These are phyloP conservation scores for Ophiostoma sp. DNA, from an alignment of 2,329 filamentous ascomycete genomes.

Conservation along the genomic window DNA sequence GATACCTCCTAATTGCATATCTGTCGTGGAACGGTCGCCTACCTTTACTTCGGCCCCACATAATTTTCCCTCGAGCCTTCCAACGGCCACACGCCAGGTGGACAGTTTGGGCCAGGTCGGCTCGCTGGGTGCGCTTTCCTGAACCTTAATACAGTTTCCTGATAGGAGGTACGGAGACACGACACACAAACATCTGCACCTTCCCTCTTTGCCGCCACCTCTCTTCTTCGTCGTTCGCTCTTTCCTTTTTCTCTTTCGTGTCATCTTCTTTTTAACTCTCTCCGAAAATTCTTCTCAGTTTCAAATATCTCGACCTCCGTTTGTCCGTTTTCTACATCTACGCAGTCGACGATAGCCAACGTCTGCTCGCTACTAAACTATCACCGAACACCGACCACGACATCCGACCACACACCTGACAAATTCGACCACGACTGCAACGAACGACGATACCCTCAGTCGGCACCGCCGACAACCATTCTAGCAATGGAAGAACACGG, in stretches of 20 bases:
- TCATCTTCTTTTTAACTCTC: not conserved
- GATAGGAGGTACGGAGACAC: not conserved
- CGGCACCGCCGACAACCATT: not conserved
- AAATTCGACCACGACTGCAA: not conserved
- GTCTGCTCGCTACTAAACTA: not conserved
- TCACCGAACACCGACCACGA: not conserved
- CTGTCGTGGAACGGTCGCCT: no score
- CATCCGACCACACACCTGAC: not conserved
- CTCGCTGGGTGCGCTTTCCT: not conserved
- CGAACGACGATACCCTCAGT: not conserved
- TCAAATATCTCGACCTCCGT: not conserved
- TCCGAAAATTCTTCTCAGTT: not conserved
- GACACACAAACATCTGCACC: not conserved
- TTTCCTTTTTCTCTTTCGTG: not conserved
- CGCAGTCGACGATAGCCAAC: not conserved
- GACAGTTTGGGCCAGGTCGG: not conserved
- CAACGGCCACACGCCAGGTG: constrained; percentile 12
- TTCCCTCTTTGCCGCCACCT: not conserved
- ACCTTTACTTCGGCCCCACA: constrained; percentile 9
- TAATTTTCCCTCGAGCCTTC: not conserved
- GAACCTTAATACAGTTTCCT: not conserved
- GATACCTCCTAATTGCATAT: not conserved
- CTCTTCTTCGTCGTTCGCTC: not conserved
- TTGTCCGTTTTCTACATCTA: not conserved
- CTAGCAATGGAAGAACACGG: not conserved